A percentile compares a stretch with the other conserved stretches of the same genome.
Evolutionary conservation across 75 land plant species (phyloP).

Genomic region (Larix kaempferi): DNA sequence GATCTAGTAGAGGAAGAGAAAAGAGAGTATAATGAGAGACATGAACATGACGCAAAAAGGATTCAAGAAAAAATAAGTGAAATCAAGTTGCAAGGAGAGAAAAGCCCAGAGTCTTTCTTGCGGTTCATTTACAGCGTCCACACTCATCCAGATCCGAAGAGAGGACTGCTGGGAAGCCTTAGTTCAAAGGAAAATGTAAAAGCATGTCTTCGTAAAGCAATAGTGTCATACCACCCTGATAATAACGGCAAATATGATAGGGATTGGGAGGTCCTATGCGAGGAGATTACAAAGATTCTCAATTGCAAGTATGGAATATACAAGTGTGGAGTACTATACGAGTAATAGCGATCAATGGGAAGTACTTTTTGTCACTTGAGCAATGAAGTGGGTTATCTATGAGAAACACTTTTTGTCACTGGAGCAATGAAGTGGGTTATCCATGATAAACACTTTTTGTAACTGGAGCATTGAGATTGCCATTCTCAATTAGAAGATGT

Average conservation of each 20-base stretch:
- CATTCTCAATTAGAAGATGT: too few species aligned
- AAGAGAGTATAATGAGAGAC: not conserved
- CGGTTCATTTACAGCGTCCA: slow-evolving; percentile 1
- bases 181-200: not conserved
- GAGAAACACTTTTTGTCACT: too few species aligned
- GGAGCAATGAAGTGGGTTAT: too few species aligned
- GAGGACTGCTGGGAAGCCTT: not conserved
- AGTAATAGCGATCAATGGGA: too few species aligned
- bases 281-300: slow-evolving; percentile 13
- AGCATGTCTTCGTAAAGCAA: slow-evolving; percentile 11
- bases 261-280: slow-evolving; percentile 13
- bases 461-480: too few species aligned
- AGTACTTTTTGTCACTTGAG: too few species aligned
- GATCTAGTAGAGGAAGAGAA: not conserved
- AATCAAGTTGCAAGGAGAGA: not conserved
- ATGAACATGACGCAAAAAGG: not conserved
- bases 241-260: slow-evolving; percentile 7
- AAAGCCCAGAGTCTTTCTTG: slow-evolving; percentile 11
- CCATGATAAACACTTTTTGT: too few species aligned
- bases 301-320: slow-evolving; percentile 1
- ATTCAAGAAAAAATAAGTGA: not conserved
- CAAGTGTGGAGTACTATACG: too few species aligned
- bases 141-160: slow-evolving; percentile 7
- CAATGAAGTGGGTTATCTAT: too few species aligned
- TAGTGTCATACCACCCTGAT: slow-evolving; percentile 19